These are phyloP conservation scores for Salix dunnii DNA, from an alignment of 345 rosid species.

Conservation along the genomic window DNA sequence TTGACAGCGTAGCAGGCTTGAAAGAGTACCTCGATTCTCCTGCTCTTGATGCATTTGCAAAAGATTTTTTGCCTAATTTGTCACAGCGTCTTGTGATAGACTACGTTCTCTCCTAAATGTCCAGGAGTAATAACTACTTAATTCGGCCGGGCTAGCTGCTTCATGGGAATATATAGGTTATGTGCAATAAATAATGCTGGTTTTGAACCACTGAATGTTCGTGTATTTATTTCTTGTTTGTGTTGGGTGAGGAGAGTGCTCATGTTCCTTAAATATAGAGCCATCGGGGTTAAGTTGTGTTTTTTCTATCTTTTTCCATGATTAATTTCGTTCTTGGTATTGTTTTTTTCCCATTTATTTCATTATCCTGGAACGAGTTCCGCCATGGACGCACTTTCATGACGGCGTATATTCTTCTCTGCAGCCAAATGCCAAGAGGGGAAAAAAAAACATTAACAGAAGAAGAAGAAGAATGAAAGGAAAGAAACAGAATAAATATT, in stretches of 20 bases:
- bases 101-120: not conserved
- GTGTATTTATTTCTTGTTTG: not conserved
- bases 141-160: not conserved
- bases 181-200: not conserved
- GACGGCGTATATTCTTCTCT: not conserved
- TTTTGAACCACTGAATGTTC: not conserved
- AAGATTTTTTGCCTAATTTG: not conserved
- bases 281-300: not conserved
- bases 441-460: no score
- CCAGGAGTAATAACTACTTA: not conserved
- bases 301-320: no score
- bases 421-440: not conserved
- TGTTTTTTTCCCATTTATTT: not conserved
- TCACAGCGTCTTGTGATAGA: not conserved
- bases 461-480: no score
- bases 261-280: not conserved
- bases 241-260: not conserved
- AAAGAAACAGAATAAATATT: not conserved
- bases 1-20: no score
- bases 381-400: not conserved
- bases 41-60: no score
- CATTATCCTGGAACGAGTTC: not conserved
- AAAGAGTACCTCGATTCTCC: no score
- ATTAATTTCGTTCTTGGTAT: no score
- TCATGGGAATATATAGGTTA: not conserved